These are phyloP conservation scores for Paecilomyces variotii DNA, from an alignment of 2,329 filamentous ascomycete species.

Conservation along the genomic window DNA sequence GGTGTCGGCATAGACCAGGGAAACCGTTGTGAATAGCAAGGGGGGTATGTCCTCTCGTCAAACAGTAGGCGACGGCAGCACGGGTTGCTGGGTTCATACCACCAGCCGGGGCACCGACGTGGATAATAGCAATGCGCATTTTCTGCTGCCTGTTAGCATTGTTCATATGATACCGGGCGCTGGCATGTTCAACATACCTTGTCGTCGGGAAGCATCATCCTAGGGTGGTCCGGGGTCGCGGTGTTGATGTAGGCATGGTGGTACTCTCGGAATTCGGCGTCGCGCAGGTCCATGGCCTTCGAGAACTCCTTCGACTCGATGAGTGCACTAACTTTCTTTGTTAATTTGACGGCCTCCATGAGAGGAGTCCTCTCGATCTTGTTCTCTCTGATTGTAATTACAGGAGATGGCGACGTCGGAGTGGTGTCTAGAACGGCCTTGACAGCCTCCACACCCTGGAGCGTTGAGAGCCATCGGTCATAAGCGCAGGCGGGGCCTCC, in stretches of 20 bases:
- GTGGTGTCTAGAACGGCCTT: conserved; percentile 83
- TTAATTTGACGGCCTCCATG: conserved; percentile 80
- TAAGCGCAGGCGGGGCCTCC: conserved; percentile 89
- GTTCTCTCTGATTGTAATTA: conserved; percentile 96
- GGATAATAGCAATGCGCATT: conserved; percentile 92
- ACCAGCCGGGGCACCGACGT: conserved; percentile 91
- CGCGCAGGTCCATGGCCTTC: conserved; percentile 76
- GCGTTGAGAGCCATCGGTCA: conserved; percentile 83
- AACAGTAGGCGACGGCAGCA: conserved; percentile 85
- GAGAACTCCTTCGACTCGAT: conserved; percentile 83
- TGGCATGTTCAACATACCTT: conserved; percentile 45
- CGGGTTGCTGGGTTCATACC: conserved; percentile 97
- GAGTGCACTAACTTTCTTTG: conserved; percentile 71
- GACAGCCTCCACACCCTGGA: conserved; percentile 92
- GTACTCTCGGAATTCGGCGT: conserved; percentile 90
- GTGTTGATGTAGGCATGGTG: conserved; percentile 87
- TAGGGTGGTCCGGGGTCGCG: conserved; percentile 68
- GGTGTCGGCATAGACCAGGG: conserved; percentile 84
- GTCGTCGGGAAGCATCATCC: conserved; percentile 58
- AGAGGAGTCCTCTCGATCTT: conserved; percentile 88
- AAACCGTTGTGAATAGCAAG: conserved; percentile 95
- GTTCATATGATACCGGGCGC: background rate
- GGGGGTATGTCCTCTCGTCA: conserved; percentile 85
- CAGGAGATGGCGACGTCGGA: conserved; percentile 81
- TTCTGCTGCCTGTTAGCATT: conserved; percentile 45